Base-by-base conservation (phyloP, 2,329 filamentous ascomycete species). In the Lasiodiplodia sp. region DNA sequence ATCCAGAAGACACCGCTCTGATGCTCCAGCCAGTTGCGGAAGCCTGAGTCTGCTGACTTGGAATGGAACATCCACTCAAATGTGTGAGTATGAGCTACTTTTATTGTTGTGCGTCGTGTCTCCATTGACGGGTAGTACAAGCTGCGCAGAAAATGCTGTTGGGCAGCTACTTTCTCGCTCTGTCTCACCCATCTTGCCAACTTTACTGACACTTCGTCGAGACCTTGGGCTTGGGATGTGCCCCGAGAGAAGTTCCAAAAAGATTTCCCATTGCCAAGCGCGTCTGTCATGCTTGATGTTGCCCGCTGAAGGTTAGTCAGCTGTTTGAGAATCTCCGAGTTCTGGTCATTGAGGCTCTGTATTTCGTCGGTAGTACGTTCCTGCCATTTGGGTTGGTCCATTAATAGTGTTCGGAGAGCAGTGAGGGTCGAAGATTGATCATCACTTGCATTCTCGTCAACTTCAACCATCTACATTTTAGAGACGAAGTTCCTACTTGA, bases 1-100 rank as follows among this genome's bases (percentile, higher is more conserved):
- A 57, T 31, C 55, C 55, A 57, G 31, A 37, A 57, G 21, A 55
- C 14, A 10, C 52, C 52, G 52, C 28, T 55, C 14, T 55, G 52
- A 25, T n/a, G 28, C 2, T 55, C 11, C 10, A 55, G 52, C 52
- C 52, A 55, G 52, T 55, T 23, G 16, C 7, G 12, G 11, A 28
- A 55, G 3, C 23, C 23, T n/a, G 28, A 18, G 8, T 55, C 28
- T 14, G 52, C 8, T 4, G 21, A n/a, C 12, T 55, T 2, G 52
- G 28, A 10, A 34, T 34, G 7, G 31, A 34, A 34, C 31, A 57
- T 31, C 55, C 55, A 57, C n/a, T 57, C 23, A 18, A 38, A 57
- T 1, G 55, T 57, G 25, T 34, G 34, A 4, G 18, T 18, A 6
- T 57, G 55, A 12, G 55, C 55, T 5, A 4, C 16, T 14, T 5